Evolutionary conservation across 148 eudicot species (phyloP), one percentile per base, ranked within the genome.

Genomic region (Vaccinium corymbosum): DNA sequence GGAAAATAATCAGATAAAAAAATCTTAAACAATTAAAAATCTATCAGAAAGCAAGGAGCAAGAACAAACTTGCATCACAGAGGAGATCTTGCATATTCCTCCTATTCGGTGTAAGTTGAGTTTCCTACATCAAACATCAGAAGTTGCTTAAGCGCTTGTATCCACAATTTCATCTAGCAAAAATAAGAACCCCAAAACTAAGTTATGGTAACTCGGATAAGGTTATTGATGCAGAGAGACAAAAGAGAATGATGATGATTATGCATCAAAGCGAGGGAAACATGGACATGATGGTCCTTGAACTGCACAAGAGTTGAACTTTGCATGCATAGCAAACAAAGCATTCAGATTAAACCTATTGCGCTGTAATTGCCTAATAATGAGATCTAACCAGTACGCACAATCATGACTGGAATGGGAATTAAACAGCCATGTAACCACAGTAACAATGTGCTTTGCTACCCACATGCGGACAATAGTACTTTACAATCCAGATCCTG

Each of bases 11-110:
- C 11, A 6, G 71, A 66, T 22, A 46, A 29, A 27, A 56, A 46
- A 38, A 22, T 57, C 71, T 74, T 46, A 55, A 55, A 75, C 80
- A 64, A 12, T 12, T 51, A 46, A n/a, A 57, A 52, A 56, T 61
- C 72, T 48, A 53, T 82, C 79, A 46, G 57, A 16, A 35, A 85
- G 75, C 55, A 77, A 78, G 84, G 80, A 84, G 73, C 9, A 82
- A 68, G 80, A 71, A 88, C 91, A 88, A 84, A 97, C 99, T 90
- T 89, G 98, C 90, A 92, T 97, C 99, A 84, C 99, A 94, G 59
- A 97, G 98, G 83, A 95, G 97, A 93, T 97, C 99, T 89, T 94
- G 98, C 89, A 94, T 91, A 84, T 97, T 97, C 87, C 99, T 93
- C 71, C 96, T 82, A 79, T 93, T 91, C 14, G 99, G 98, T 78